These are phyloP conservation scores for Hymenoscyphus linearis DNA, from an alignment of 2,329 filamentous ascomycete genomes.

Conservation along the genomic window DNA sequence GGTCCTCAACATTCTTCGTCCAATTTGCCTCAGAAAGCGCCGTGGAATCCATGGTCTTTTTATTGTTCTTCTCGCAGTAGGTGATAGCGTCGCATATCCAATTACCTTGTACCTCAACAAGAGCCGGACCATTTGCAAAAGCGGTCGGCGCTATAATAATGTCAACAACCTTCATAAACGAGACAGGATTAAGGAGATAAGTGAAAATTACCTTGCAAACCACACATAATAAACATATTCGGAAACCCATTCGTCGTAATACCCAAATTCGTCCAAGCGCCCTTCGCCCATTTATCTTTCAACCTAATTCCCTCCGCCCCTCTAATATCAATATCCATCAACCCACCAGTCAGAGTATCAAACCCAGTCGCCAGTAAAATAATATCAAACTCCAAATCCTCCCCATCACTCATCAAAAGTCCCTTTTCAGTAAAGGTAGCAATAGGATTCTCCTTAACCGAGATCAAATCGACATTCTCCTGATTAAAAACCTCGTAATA, in stretches of 20 bases:
- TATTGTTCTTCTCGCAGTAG: conserved; percentile 27
- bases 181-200: background rate
- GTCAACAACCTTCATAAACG: background rate
- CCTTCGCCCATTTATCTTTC: conserved; percentile 32
- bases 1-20: conserved; percentile 26
- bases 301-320: conserved; percentile 29
- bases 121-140: conserved; percentile 50
- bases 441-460: conserved; percentile 41
- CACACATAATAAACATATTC: conserved; percentile 51
- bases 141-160: conserved; percentile 40
- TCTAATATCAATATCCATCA: conserved; percentile 31
- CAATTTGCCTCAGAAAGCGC: conserved; percentile 29
- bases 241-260: conserved; percentile 40
- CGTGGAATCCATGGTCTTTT: conserved; percentile 31
- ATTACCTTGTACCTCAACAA: conserved; percentile 49
- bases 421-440: conserved; percentile 35
- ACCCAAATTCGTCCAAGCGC: conserved; percentile 37
- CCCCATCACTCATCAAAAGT: conserved; percentile 30
- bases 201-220: conserved; percentile 40
- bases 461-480: conserved; percentile 41
- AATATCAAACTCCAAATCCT: conserved; percentile 29
- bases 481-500: conserved; percentile 47
- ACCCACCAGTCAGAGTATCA: conserved; percentile 32
- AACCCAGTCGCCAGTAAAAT: conserved; percentile 36
- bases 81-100: conserved; percentile 49